A percentile compares a stretch with the other conserved stretches of the same genome.
Evolutionary conservation across 2,329 filamentous ascomycete species (phyloP).

Genomic region (Aspergillus pseudoterreus): DNA sequence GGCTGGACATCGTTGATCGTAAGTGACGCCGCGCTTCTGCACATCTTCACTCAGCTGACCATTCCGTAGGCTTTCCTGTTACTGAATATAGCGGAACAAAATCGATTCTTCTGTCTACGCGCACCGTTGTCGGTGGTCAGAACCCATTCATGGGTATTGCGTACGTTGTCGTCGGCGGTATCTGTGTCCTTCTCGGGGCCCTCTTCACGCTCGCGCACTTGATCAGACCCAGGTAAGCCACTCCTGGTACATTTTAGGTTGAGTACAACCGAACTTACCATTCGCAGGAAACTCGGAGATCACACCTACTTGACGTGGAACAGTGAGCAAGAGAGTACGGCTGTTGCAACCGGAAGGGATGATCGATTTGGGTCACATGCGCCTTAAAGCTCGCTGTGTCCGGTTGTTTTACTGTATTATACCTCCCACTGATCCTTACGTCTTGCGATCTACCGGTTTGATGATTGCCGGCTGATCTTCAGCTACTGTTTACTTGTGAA

Average conservation of each 20-base stretch:
- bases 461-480: neutral
- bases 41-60: slow-evolving; percentile 10
- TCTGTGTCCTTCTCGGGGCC: slow-evolving; percentile 84
- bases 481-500: neutral
- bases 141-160: slow-evolving; percentile 96
- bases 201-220: slow-evolving; percentile 89
- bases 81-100: slow-evolving; percentile 79
- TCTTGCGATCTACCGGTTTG: neutral
- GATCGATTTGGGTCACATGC: slow-evolving; percentile 38
- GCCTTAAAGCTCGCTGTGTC: slow-evolving; percentile 8
- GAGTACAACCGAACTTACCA: neutral
- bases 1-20: slow-evolving; percentile 75
- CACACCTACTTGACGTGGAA: slow-evolving; percentile 98
- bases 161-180: slow-evolving; percentile 87
- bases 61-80: slow-evolving; percentile 69
- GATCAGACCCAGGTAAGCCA: slow-evolving; percentile 74
- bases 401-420: slow-evolving; percentile 9
- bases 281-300: slow-evolving; percentile 83
- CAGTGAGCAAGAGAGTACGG: slow-evolving; percentile 60
- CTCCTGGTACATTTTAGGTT: neutral
- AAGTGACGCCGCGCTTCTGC: slow-evolving; percentile 38
- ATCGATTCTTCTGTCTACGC: slow-evolving; percentile 81
- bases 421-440: neutral
- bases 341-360: slow-evolving; percentile 55
- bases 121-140: slow-evolving; percentile 88